These are phyloP conservation scores for Isatis lusitanica DNA, from an alignment of 441 rosid genomes.

Conservation along the genomic window DNA sequence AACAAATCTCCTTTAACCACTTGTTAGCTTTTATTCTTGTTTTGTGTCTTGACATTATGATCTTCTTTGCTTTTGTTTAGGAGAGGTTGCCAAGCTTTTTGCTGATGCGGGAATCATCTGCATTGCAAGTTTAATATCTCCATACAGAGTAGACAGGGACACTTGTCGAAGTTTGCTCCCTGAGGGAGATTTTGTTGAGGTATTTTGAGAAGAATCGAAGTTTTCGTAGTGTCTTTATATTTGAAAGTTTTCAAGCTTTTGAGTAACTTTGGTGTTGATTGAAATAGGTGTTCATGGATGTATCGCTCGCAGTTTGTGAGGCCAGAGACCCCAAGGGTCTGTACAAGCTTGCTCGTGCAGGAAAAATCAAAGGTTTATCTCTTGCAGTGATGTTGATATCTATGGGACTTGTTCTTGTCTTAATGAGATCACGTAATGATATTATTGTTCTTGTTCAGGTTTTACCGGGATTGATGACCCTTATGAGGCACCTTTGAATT, in stretches of 20 bases:
- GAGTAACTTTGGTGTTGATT: constrained; percentile 3
- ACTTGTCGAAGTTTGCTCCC: constrained; percentile 60
- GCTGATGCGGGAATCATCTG: constrained; percentile 76
- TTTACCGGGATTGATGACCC: constrained; percentile 43
- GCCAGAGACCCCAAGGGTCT: constrained; percentile 76
- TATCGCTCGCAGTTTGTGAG: constrained; percentile 63
- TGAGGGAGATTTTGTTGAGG: constrained; percentile 70
- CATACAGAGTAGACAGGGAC: constrained; percentile 60
- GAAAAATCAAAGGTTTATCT: constrained; percentile 63
- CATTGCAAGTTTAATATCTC: constrained; percentile 69
- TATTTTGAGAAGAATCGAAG: constrained; percentile 5
- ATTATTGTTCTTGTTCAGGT: constrained; percentile 17
- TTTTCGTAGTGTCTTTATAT: background rate
- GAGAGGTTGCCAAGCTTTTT: constrained; percentile 77
- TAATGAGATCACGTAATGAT: background rate
- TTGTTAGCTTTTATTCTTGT: background rate
- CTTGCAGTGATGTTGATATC: background rate
- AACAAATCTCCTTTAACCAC: background rate
- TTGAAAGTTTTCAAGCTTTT: background rate
- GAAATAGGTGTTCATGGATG: constrained; percentile 69
- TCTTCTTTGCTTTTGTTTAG: constrained; percentile 29
- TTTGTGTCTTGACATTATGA: background rate
- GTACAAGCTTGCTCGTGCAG: constrained; percentile 76
- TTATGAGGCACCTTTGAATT: constrained; percentile 38
- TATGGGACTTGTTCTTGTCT: background rate